Evolutionary conservation across 2,329 filamentous ascomycete species (phyloP).

Genomic region (Aspergillus fumigatus): DNA sequence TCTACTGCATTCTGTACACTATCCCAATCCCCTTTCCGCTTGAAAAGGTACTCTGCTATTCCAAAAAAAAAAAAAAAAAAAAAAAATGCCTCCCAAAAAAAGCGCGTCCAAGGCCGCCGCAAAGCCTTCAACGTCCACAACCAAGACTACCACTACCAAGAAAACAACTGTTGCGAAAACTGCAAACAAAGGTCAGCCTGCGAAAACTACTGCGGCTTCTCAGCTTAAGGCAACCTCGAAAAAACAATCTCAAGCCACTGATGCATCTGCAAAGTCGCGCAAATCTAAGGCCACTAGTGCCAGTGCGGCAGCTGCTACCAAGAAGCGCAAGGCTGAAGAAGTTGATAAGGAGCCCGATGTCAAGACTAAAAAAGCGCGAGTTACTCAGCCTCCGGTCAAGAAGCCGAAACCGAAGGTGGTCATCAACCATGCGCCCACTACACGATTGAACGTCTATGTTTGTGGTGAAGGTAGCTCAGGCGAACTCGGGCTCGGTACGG

Average conservation of each 20-base stretch:
- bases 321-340: conserved; percentile 34
- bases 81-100: conserved; percentile 30
- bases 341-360: conserved; percentile 23
- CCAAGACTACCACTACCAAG: conserved; percentile 4
- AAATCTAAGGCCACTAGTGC: conserved; percentile 21
- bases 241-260: conserved; percentile 8
- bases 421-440: conserved; percentile 59
- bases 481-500: conserved; percentile 72
- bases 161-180: conserved; percentile 21
- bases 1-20: background rate
- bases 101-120: conserved; percentile 17
- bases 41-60: background rate
- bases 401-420: conserved; percentile 35
- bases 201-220: conserved; percentile 25
- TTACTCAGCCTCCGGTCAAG: conserved; percentile 23
- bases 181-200: conserved; percentile 15
- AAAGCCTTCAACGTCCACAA: conserved; percentile 9
- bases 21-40: conserved; percentile 1
- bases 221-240: conserved; percentile 17
- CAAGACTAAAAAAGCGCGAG: conserved; percentile 28
- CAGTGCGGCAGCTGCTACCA: conserved; percentile 16
- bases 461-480: conserved; percentile 77
- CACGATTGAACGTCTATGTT: conserved; percentile 65
- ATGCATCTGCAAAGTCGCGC: conserved; percentile 17
- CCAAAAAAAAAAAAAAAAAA: conserved; percentile 6